Evolutionary conservation across 192 early-diverging fungal genomes (phyloP).

Genomic region (Coemansia sp.): DNA sequence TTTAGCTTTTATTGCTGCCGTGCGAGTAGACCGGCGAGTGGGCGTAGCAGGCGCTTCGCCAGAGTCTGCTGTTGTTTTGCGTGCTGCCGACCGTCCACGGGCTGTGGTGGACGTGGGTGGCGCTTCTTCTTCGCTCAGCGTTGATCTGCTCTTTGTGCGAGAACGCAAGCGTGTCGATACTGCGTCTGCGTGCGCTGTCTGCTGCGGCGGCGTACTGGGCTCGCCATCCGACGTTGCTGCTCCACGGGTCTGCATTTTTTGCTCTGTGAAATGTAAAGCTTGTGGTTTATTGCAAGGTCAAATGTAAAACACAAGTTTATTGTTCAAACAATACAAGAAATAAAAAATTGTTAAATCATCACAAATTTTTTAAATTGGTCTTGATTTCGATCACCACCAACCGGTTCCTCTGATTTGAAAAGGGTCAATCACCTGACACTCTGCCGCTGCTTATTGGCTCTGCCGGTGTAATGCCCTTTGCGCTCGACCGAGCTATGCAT

Average conservation of each 20-base stretch:
- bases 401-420: background rate
- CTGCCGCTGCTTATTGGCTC: background rate
- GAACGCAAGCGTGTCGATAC: constrained; percentile 18
- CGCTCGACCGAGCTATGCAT: background rate
- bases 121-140: constrained; percentile 6
- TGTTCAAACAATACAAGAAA: background rate
- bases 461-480: background rate
- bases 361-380: background rate
- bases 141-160: constrained; percentile 14
- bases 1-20: constrained; percentile 28
- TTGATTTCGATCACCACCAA: background rate
- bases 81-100: constrained; percentile 15
- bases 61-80: constrained; percentile 2
- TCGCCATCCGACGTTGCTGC: background rate
- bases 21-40: constrained; percentile 33
- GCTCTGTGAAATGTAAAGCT: background rate
- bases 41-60: constrained; percentile 25
- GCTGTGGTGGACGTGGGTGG: constrained; percentile 18
- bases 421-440: background rate
- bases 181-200: background rate
- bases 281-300: background rate
- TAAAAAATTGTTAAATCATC: background rate
- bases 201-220: constrained; percentile 12
- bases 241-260: constrained; percentile 15
- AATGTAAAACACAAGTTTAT: too few species aligned